These are phyloP conservation scores for Sporodiniella umbellata DNA, from an alignment of 371 early-diverging fungal genomes.

Conservation along the genomic window DNA sequence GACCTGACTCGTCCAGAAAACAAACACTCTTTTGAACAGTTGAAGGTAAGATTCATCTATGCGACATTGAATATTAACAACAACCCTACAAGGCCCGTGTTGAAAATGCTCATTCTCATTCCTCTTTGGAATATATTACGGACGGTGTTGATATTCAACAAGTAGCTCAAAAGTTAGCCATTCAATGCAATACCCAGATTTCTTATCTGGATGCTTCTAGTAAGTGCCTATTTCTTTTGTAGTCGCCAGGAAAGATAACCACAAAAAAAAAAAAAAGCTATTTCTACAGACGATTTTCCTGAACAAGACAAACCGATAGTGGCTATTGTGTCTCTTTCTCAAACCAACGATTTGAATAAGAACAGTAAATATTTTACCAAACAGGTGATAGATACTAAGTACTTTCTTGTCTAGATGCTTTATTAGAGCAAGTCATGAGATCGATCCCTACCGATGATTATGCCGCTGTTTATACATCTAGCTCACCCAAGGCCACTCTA, in stretches of 20 bases:
- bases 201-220: conserved; percentile 30
- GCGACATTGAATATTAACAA: too few species aligned
- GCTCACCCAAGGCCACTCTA: conserved; percentile 30
- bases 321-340: conserved; percentile 29
- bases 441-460: conserved; percentile 31
- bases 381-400: too few species aligned
- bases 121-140: conserved; percentile 36
- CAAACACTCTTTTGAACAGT: conserved; percentile 20
- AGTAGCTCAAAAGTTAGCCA: conserved; percentile 27
- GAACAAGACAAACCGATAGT: conserved; percentile 16
- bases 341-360: conserved; percentile 16
- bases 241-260: too few species aligned
- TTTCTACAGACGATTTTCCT: conserved; percentile 20
- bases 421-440: conserved; percentile 25
- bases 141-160: conserved; percentile 32
- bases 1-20: conserved; percentile 31
- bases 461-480: conserved; percentile 47
- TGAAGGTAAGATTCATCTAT: conserved; percentile 27
- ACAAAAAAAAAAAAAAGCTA: conserved; percentile 13
- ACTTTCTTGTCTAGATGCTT: conserved; percentile 20
- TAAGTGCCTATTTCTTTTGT: too few species aligned
- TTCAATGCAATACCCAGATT: conserved; percentile 29
- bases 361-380: conserved; percentile 50
- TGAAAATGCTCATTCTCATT: conserved; percentile 22
- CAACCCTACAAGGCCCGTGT: conserved; percentile 25